Evolutionary conservation across 768 basidiomycete species (phyloP).

Genomic region (Amanita rubescens): DNA sequence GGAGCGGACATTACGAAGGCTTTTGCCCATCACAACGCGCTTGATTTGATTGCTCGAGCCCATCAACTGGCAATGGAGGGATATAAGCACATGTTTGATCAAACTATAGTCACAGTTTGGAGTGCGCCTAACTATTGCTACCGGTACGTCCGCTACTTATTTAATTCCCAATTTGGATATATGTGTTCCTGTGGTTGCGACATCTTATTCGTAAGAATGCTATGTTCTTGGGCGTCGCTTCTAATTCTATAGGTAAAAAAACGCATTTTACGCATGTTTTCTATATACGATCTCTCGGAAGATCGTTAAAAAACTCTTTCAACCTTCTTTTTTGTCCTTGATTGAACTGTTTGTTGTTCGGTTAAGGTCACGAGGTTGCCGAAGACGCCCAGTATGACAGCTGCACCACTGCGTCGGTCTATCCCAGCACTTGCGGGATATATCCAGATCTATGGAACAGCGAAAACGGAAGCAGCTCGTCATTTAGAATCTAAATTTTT

Average conservation of each 20-base stretch:
- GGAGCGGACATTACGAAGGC: constrained; percentile 85
- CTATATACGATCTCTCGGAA: not conserved
- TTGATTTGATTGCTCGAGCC: constrained; percentile 93
- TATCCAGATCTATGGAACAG: not conserved
- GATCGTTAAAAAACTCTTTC: not conserved
- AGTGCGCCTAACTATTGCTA: constrained; percentile 98
- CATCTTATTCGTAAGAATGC: not conserved
- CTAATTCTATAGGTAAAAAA: not conserved
- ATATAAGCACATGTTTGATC: constrained; percentile 95
- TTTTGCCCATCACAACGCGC: constrained; percentile 86
- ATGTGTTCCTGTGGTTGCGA: constrained; percentile 3
- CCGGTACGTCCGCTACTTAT: constrained; percentile 45
- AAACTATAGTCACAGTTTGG: constrained; percentile 95
- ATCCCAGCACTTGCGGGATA: not conserved
- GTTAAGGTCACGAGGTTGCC: not conserved
- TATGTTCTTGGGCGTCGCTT: not conserved
- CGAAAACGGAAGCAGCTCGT: not conserved
- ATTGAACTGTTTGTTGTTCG: not conserved
- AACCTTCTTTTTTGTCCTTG: not conserved
- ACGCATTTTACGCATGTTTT: constrained; percentile 5
- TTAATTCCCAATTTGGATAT: constrained; percentile 5
- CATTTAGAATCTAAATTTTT: not conserved
- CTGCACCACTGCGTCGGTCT: not conserved
- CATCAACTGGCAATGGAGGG: constrained; percentile 99
- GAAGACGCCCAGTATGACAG: not conserved